These are phyloP conservation scores for Trypanosoma boissoni DNA, from an alignment of 208 protist species.

Conservation along the genomic window DNA sequence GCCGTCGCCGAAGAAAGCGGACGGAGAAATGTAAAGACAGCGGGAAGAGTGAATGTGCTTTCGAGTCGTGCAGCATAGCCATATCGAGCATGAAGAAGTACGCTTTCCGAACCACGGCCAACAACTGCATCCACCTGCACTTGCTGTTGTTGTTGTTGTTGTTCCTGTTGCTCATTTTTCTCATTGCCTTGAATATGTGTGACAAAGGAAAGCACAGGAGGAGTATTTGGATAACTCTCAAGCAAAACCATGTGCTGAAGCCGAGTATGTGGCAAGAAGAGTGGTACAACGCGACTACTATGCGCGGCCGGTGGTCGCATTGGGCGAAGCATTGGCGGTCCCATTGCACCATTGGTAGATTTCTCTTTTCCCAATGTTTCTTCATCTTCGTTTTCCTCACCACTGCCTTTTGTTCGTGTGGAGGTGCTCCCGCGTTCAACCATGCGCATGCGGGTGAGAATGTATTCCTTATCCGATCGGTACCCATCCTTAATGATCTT, in stretches of 20 bases:
- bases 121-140: constrained; percentile 57
- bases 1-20: constrained; percentile 45
- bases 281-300: constrained; percentile 37
- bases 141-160: constrained; percentile 45
- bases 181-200: constrained; percentile 29
- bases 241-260: constrained; percentile 57
- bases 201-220: constrained; percentile 48
- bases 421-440: constrained; percentile 21
- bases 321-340: neutral
- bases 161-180: constrained; percentile 5
- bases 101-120: constrained; percentile 61
- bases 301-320: neutral
- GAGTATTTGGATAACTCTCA: constrained; percentile 69
- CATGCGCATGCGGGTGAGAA: constrained; percentile 47
- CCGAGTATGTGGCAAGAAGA: constrained; percentile 55
- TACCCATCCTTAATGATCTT: constrained; percentile 91
- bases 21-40: constrained; percentile 38
- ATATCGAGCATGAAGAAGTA: constrained; percentile 66
- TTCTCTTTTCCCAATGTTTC: too few species aligned
- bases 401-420: constrained; percentile 13
- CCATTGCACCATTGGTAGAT: neutral
- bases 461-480: constrained; percentile 60
- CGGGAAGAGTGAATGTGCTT: constrained; percentile 45
- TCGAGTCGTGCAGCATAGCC: constrained; percentile 64
- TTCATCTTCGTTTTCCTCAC: too few species aligned